phyloP scores from a whole-genome alignment of 352 stramenopile genomes.

The Thraustochytrium striatum region DNA sequence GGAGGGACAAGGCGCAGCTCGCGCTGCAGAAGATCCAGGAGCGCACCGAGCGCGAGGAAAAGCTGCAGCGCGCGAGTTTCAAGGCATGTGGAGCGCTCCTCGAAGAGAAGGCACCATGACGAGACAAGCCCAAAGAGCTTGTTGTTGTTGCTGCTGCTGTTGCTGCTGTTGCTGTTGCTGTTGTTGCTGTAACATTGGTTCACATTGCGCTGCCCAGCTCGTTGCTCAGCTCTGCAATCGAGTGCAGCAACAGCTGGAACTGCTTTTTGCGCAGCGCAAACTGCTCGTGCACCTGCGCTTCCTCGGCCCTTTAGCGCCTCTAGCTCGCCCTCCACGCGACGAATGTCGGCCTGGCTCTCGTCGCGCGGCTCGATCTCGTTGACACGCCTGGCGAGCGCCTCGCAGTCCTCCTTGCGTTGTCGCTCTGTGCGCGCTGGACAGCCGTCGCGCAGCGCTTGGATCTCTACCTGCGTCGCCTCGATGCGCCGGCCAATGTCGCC shows the following conservation, averaged over 20 bases:
- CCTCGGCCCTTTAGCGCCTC: not conserved
- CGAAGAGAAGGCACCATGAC: no score
- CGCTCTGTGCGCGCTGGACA: not conserved
- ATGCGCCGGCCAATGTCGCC: not conserved
- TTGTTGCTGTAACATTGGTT: no score
- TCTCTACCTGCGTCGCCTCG: not conserved
- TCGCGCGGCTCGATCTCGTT: not conserved
- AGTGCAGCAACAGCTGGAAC: not conserved
- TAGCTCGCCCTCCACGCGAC: not conserved
- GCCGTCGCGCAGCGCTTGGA: not conserved
- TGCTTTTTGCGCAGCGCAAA: not conserved
- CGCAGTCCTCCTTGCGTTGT: not conserved
- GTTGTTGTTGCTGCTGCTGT: no score
- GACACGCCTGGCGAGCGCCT: not conserved
- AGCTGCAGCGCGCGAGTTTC: no score
- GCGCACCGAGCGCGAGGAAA: not conserved
- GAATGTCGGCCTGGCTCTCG: not conserved
- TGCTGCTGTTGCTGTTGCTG: no score
- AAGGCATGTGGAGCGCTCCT: no score
- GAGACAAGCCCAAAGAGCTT: no score
- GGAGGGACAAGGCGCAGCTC: not conserved
- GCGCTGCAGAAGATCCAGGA: not conserved
- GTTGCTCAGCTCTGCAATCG: not conserved
- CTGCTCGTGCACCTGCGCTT: not conserved
- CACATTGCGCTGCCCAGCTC: not conserved